A percentile compares a stretch with the other conserved stretches of the same genome.
phyloP scores from a whole-genome alignment of 2,329 filamentous ascomycete species.

The Orbilia brochopaga region DNA sequence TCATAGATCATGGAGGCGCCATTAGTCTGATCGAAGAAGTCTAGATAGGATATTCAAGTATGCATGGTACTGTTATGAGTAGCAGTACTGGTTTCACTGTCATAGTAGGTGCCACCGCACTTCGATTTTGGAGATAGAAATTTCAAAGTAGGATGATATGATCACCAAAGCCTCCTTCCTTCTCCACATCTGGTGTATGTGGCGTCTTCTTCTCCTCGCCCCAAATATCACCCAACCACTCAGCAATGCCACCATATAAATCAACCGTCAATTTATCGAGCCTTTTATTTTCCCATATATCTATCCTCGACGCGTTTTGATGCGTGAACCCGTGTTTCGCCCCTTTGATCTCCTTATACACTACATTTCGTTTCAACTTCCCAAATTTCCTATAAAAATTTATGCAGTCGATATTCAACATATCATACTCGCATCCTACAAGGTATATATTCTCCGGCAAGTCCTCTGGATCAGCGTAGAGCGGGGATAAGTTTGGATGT shows the following conservation, averaged over 20 bases:
- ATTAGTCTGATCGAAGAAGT: too few relatives aligned
- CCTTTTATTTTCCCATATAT: slow-evolving; percentile 20
- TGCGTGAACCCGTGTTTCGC: slow-evolving; percentile 46
- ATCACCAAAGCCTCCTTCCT: too few relatives aligned
- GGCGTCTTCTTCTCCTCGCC: too few relatives aligned
- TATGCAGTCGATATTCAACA: slow-evolving; percentile 49
- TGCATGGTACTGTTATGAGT: too few relatives aligned
- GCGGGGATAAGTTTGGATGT: slow-evolving; percentile 53
- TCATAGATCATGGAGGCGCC: too few relatives aligned
- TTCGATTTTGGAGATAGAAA: too few relatives aligned
- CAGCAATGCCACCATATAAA: slow-evolving; percentile 33
- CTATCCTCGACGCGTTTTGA: slow-evolving; percentile 25
- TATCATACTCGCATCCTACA: slow-evolving; percentile 52
- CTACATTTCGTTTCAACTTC: slow-evolving; percentile 24
- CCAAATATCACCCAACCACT: slow-evolving; percentile 14
- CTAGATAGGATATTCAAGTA: too few relatives aligned
- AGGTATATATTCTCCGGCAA: slow-evolving; percentile 53
- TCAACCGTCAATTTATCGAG: slow-evolving; percentile 33
- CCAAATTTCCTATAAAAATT: slow-evolving; percentile 51
- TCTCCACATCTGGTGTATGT: too few relatives aligned
- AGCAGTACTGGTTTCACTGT: too few relatives aligned
- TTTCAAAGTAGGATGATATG: too few relatives aligned
- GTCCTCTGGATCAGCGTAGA: slow-evolving; percentile 51
- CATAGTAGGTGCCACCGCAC: too few relatives aligned
- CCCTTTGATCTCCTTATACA: slow-evolving; percentile 40